Conservation (phyloP, 129 eudicot species). For the Smallanthus sonchifolius region DNA sequence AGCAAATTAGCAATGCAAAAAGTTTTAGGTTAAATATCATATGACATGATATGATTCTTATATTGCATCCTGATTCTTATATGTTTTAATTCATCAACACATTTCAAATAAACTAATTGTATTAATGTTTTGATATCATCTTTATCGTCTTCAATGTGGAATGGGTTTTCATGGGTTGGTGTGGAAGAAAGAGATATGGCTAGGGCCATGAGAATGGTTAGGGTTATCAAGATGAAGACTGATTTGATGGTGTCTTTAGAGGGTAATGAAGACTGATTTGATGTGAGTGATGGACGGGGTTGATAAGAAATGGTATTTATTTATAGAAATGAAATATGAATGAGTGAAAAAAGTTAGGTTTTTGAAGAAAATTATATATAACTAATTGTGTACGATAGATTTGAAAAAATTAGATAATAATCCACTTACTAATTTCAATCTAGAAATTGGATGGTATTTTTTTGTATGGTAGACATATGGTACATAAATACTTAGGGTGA, state of each 20-base stretch:
- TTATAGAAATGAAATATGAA: conserved; percentile 19
- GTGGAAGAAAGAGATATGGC: conserved; percentile 16
- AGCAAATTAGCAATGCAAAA: too few species aligned
- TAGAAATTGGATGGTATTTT: conserved; percentile 3
- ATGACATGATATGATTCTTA: too few species aligned
- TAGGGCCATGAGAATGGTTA: conserved; percentile 18
- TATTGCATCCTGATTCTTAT: too few species aligned
- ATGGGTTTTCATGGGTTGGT: not conserved
- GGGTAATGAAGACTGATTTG: too few species aligned
- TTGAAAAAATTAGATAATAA: conserved; percentile 7
- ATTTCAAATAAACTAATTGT: too few species aligned
- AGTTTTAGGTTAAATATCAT: too few species aligned
- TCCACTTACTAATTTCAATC: conserved; percentile 3
- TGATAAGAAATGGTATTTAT: conserved; percentile 17
- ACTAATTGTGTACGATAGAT: not conserved
- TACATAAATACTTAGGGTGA: not conserved
- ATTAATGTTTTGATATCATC: not conserved
- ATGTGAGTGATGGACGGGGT: not conserved
- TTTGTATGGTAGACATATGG: conserved; percentile 10
- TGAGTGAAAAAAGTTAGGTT: conserved; percentile 14
- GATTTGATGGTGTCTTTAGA: conserved; percentile 14
- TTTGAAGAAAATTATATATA: not conserved
- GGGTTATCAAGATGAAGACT: conserved; percentile 19
- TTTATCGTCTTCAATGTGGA: not conserved
- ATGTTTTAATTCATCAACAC: too few species aligned